Evolutionary conservation across 1,284 basidiomycete genomes (phyloP).

Genomic region (Irpex rosettiformis): DNA sequence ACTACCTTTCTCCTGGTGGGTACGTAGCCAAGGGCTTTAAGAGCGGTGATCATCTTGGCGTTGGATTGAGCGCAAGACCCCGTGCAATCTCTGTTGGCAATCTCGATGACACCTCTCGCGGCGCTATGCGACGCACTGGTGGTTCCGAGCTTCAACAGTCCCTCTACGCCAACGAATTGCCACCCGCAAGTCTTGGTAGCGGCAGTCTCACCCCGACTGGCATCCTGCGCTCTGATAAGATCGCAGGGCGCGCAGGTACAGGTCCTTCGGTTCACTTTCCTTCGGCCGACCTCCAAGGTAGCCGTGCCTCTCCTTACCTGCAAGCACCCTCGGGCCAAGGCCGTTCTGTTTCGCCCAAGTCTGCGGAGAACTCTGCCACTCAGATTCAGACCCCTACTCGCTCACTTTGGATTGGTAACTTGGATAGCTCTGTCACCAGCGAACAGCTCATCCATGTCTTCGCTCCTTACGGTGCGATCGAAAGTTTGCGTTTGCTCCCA

Average conservation of each 20-base stretch:
- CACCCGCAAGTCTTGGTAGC: conserved; percentile 35
- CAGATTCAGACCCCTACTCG: conserved; percentile 91
- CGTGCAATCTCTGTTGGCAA: conserved; percentile 90
- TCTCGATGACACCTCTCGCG: conserved; percentile 69
- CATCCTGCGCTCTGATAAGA: conserved; percentile 58
- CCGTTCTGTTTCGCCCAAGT: conserved; percentile 75
- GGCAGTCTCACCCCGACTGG: conserved; percentile 45
- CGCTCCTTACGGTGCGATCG: conserved; percentile 94
- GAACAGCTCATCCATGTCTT: conserved; percentile 95
- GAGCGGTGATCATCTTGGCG: conserved; percentile 60
- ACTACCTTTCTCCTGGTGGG: conserved; percentile 45
- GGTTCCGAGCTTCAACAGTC: conserved; percentile 50
- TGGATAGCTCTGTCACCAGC: conserved; percentile 90
- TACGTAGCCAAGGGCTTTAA: conserved; percentile 75
- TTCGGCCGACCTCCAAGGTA: conserved; percentile 48
- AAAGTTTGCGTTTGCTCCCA: conserved; percentile 88
- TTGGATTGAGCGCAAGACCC: conserved; percentile 53
- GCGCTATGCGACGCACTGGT: conserved; percentile 62
- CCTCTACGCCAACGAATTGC: conserved; percentile 57
- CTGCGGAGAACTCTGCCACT: conserved; percentile 53
- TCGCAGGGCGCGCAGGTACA: conserved; percentile 40
- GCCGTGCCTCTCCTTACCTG: conserved; percentile 64
- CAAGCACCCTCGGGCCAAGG: conserved; percentile 59
- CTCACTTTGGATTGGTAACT: conserved; percentile 96
- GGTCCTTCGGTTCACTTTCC: conserved; percentile 71